Base-by-base conservation (phyloP, 768 basidiomycete species). In the Lactarius sp. region DNA sequence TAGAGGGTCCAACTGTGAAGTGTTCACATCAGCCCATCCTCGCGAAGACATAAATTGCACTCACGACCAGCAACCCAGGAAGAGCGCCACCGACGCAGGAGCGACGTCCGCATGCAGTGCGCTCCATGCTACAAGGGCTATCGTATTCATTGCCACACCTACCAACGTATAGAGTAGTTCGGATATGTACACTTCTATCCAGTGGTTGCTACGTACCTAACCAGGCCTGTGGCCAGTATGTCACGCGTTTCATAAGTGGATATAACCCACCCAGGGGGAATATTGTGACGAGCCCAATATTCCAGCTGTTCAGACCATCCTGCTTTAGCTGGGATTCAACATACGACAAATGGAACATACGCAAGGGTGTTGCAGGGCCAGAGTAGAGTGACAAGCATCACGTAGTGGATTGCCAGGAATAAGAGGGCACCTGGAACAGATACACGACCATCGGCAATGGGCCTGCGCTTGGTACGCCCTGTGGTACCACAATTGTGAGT, bases 211-310 rank as follows among this genome's bases (percentile, higher is more conserved):
- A 52, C 64, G 13, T 60, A 72, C 71, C 72, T 22, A 73, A 66
- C 70, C 70, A 73, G 20, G 71, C 69, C 54, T 73, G 72, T 7
- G 72, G 72, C 71, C 72, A 73, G 53, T 69, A 69, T 6, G 72
- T 73, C 51, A 67, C 61, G 1, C 72, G 67, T 56, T 73, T 73
- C 71, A 73, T 71, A 36, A 73, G 42, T 3, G 72, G 72, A 51
- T 73, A 73, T 5, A 73, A 47, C 10, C 66, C 69, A 3, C 68
- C 66, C 22, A 72, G 59, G 12, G 68, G 66, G 46, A 71, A 67
- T 4, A 73, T 49, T 0, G 66, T 67, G 39, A 71, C 12, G 8
- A 72, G 34, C 3, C 72, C 72, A 2, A 65, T 39, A 2, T 61
- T 39, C 41, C 66, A 66, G 13, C 72, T 73, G 49, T 9, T 18